Evolutionary conservation across 805 yeast genomes (phyloP).

Genomic region (Barnettozyma wickerhamii): DNA sequence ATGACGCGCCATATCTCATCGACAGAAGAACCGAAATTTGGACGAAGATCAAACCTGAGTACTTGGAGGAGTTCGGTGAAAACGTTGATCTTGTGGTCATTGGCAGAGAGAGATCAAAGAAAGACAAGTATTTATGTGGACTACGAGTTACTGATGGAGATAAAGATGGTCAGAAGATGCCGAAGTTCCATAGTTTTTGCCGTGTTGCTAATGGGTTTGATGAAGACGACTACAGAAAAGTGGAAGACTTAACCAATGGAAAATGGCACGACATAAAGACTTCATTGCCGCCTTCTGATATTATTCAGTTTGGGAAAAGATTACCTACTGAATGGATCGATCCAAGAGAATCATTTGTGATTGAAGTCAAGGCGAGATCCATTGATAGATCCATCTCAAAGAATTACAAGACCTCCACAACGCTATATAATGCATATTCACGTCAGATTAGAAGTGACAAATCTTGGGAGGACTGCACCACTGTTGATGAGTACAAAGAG

Average conservation of each 20-base stretch:
- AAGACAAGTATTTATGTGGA: conserved; percentile 71
- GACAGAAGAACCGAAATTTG: conserved; percentile 65
- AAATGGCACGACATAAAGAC: conserved; percentile 51
- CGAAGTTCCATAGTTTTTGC: conserved; percentile 61
- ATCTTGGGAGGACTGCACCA: conserved; percentile 47
- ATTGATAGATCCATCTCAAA: conserved; percentile 44
- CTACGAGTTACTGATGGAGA: conserved; percentile 43
- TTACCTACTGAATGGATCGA: conserved; percentile 74
- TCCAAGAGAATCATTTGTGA: conserved; percentile 71
- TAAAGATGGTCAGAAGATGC: conserved; percentile 12
- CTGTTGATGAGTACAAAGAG: conserved; percentile 48
- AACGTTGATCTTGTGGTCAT: conserved; percentile 75
- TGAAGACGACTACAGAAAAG: conserved; percentile 51
- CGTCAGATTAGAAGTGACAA: conserved; percentile 67
- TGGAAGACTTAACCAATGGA: conserved; percentile 52
- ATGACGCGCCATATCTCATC: conserved; percentile 51
- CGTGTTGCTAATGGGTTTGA: conserved; percentile 84
- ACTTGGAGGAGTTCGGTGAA: conserved; percentile 80
- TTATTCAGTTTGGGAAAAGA: conserved; percentile 52
- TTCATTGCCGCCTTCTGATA: conserved; percentile 35
- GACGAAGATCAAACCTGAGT: conserved; percentile 91
- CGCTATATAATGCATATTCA: conserved; percentile 76
- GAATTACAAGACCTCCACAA: conserved; percentile 59
- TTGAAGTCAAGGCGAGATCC: conserved; percentile 81
- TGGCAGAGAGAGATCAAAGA: conserved; percentile 72